phyloP scores from a whole-genome alignment of 169 alveolate species.

The Eimeria acervulina region DNA sequence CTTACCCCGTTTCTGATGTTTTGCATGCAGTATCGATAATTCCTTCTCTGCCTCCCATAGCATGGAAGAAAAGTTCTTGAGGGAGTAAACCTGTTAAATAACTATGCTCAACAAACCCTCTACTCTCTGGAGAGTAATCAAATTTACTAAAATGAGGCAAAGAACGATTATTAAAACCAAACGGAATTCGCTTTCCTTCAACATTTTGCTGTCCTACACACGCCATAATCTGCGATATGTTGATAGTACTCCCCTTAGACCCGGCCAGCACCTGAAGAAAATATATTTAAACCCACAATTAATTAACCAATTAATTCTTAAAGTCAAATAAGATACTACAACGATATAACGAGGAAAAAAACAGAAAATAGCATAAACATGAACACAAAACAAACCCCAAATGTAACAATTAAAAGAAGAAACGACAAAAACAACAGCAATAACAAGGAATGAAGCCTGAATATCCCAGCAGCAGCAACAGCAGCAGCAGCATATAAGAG shows the following conservation, averaged over 20 bases:
- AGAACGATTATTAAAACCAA: slow-evolving; percentile 98
- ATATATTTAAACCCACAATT: too few species aligned
- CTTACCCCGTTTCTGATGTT: slow-evolving; percentile 99
- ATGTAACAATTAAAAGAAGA: too few species aligned
- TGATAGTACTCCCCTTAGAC: slow-evolving; percentile 98
- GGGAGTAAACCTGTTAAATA: slow-evolving; percentile 95
- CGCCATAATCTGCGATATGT: slow-evolving; percentile 99
- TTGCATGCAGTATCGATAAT: slow-evolving; percentile 99
- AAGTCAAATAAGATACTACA: too few species aligned
- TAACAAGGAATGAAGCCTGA: too few species aligned
- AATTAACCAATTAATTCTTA: too few species aligned
- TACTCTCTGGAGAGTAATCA: slow-evolving; percentile 99
- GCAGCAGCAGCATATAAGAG: too few species aligned
- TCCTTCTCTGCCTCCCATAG: slow-evolving; percentile 99
- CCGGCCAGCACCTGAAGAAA: slow-evolving; percentile 96
- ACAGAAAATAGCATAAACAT: too few species aligned
- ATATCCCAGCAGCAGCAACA: too few species aligned
- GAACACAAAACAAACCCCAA: too few species aligned
- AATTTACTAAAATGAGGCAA: slow-evolving; percentile 99
- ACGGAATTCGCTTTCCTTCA: slow-evolving; percentile 99
- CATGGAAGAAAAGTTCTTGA: slow-evolving; percentile 99
- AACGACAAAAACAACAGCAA: too few species aligned
- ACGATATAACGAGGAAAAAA: too few species aligned
- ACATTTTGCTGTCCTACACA: slow-evolving; percentile 99
- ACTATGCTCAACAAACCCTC: slow-evolving; percentile 99